Conservation (phyloP, 169 alveolate genomes). For the Miamiensis avidus region DNA sequence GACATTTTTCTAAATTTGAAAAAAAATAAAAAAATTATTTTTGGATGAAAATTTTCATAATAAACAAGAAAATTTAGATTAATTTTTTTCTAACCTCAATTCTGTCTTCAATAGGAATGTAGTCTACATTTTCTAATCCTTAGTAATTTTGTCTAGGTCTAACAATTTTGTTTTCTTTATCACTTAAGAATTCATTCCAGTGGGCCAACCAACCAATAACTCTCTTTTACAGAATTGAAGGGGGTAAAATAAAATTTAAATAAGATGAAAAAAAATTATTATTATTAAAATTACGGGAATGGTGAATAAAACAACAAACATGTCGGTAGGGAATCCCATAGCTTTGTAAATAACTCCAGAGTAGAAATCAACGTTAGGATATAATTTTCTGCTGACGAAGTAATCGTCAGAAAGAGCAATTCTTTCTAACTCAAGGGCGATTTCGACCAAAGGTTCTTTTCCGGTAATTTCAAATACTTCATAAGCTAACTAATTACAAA, state of each 20-base stretch:
- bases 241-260: neutral
- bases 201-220: conserved; percentile 85
- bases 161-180: conserved; percentile 75
- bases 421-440: conserved; percentile 77
- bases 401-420: conserved; percentile 73
- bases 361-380: conserved; percentile 80
- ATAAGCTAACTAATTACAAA: conserved; percentile 44
- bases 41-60: no score
- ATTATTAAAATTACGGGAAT: conserved; percentile 44
- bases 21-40: no score
- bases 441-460: conserved; percentile 78
- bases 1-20: neutral
- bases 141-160: conserved; percentile 76
- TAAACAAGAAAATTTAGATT: no score
- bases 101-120: conserved; percentile 57
- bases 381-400: conserved; percentile 65
- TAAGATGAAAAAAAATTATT: neutral
- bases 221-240: conserved; percentile 25
- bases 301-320: conserved; percentile 76
- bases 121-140: conserved; percentile 59
- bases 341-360: conserved; percentile 78
- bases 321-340: conserved; percentile 81
- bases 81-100: conserved; percentile 26
- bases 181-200: conserved; percentile 73
- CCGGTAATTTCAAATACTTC: conserved; percentile 73